phyloP scores from a whole-genome alignment of 192 early-diverging fungal species.

The Funneliformis mosseae region DNA sequence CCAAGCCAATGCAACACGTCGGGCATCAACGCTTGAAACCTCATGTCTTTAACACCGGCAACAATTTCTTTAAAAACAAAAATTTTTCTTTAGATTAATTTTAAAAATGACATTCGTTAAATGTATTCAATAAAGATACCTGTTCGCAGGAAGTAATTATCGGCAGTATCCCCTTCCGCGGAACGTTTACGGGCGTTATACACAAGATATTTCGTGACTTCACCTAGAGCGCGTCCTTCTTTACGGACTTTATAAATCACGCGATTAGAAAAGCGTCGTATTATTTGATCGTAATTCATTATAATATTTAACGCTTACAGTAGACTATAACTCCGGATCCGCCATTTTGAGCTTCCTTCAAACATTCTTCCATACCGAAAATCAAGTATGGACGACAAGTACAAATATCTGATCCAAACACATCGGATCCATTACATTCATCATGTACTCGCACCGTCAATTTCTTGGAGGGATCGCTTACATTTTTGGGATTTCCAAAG shows the following conservation, averaged over 20 bases:
- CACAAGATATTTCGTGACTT: conserved; percentile 95
- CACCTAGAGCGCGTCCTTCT: conserved; percentile 91
- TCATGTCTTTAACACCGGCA: conserved; percentile 93
- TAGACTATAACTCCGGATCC: conserved; percentile 95
- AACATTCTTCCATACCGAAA: conserved; percentile 89
- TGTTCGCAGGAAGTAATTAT: conserved; percentile 86
- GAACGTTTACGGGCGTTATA: conserved; percentile 92
- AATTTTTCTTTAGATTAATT: background rate
- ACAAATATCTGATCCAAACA: conserved; percentile 86
- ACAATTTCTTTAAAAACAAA: conserved; percentile 58
- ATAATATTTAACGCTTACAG: conserved; percentile 52
- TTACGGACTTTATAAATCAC: conserved; percentile 68
- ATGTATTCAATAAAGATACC: conserved; percentile 32
- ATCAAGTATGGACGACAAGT: conserved; percentile 82
- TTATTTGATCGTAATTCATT: background rate
- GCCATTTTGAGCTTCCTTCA: conserved; percentile 85
- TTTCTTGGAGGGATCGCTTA: conserved; percentile 80
- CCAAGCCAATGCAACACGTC: conserved; percentile 97
- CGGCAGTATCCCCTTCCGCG: conserved; percentile 85
- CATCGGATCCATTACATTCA: conserved; percentile 93
- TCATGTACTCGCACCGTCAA: conserved; percentile 90
- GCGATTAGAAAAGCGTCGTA: background rate
- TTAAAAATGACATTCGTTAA: background rate
- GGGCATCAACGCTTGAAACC: conserved; percentile 96
- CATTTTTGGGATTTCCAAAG: conserved; percentile 81